These are phyloP conservation scores for Melastoma candidum DNA, from an alignment of 441 rosid species.

Conservation along the genomic window DNA sequence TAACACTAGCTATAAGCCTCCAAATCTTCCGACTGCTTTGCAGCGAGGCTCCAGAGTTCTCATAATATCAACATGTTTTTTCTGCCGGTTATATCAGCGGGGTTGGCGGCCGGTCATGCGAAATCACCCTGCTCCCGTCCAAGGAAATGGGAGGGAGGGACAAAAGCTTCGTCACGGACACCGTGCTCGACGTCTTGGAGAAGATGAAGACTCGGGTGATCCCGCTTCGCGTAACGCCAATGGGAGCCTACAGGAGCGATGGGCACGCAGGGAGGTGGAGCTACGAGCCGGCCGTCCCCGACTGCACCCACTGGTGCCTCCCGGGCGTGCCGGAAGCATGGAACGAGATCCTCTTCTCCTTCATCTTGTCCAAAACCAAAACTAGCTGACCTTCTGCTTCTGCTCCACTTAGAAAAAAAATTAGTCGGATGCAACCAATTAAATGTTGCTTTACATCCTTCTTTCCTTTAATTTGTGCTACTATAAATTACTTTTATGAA, in stretches of 20 bases:
- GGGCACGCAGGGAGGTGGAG: conserved; percentile 60
- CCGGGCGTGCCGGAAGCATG: conserved; percentile 63
- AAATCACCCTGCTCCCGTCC: conserved; percentile 42
- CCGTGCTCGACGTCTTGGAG: conserved; percentile 27
- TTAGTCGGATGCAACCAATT: too few species aligned
- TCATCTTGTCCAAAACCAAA: conserved; percentile 3
- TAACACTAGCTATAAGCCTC: too few species aligned
- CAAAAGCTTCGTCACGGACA: conserved; percentile 31
- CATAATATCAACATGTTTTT: too few species aligned
- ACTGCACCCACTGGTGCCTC: conserved; percentile 64
- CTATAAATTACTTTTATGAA: too few species aligned
- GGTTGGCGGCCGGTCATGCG: conserved; percentile 35
- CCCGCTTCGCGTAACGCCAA: conserved; percentile 47
- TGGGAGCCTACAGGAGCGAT: conserved; percentile 56
- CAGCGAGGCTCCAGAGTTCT: too few species aligned
- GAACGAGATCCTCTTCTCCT: conserved; percentile 44
- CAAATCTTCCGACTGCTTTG: too few species aligned
- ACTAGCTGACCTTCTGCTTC: too few species aligned
- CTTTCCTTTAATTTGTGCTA: too few species aligned
- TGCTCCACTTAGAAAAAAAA: too few species aligned
- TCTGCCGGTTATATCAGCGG: conserved; percentile 20
- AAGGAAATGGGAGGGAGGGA: conserved; percentile 35
- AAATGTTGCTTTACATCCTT: too few species aligned
- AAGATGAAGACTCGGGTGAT: conserved; percentile 29
- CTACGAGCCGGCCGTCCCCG: conserved; percentile 46